phyloP scores from a whole-genome alignment of 23 red algal genomes.

The Gracilaria domingensis region DNA sequence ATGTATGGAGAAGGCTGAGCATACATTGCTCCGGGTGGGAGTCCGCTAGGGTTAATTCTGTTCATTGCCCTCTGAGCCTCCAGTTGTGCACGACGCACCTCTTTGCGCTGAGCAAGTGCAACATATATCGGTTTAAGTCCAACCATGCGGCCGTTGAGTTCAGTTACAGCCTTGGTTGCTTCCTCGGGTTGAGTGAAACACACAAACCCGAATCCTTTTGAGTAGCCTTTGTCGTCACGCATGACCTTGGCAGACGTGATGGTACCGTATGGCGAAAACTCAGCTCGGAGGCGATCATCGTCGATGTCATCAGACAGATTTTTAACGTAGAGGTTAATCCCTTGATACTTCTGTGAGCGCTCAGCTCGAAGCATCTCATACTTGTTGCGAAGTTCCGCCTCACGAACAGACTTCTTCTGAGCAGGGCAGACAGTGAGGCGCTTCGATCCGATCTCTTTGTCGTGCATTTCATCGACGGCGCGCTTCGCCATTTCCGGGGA shows the following conservation, averaged over 20 bases:
- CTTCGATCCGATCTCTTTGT: conserved; percentile 77
- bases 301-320: conserved; percentile 98
- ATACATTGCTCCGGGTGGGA: conserved; percentile 73
- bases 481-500: conserved; percentile 84
- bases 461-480: conserved; percentile 89
- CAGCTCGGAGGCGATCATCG: conserved; percentile 90
- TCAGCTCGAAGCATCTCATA: conserved; percentile 79
- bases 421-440: conserved; percentile 86
- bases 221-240: conserved; percentile 90
- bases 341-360: conserved; percentile 89
- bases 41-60: conserved; percentile 45
- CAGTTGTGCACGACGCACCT: conserved; percentile 91
- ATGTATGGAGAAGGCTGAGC: conserved; percentile 77
- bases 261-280: conserved; percentile 91
- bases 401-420: conserved; percentile 98
- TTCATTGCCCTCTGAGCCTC: conserved; percentile 81
- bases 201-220: conserved; percentile 97
- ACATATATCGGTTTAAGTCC: conserved; percentile 98
- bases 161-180: conserved; percentile 98
- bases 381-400: conserved; percentile 86
- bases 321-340: conserved; percentile 96
- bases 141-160: conserved; percentile 94
- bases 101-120: conserved; percentile 93
- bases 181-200: conserved; percentile 95
- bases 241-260: conserved; percentile 97